Percentiles rank a stretch among this genome's conserved stretches.
These are phyloP conservation scores for Trametes punicea DNA, from an alignment of 768 basidiomycete species.

Conservation along the genomic window DNA sequence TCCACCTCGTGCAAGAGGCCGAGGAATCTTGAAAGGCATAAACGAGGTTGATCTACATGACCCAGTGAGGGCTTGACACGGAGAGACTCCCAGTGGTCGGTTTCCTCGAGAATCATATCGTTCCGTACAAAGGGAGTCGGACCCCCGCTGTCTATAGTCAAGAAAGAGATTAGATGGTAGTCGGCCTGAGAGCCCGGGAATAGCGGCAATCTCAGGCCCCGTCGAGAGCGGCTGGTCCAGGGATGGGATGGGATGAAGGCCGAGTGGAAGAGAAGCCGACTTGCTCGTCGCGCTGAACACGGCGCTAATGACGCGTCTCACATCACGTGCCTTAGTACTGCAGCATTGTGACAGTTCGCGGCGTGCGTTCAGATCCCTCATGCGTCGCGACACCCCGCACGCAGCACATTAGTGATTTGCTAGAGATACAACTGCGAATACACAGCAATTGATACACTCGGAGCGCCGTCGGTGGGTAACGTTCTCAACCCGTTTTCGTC, in stretches of 20 bases:
- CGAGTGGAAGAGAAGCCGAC: not conserved
- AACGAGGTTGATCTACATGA: not conserved
- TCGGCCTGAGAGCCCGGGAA: no score
- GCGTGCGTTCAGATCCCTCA: not conserved
- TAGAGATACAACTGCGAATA: not conserved
- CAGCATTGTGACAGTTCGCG: not conserved
- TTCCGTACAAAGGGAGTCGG: no score
- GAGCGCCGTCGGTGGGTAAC: no score
- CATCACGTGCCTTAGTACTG: slow-evolving; percentile 9
- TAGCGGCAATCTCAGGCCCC: no score
- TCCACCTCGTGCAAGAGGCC: not conserved
- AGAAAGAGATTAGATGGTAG: no score
- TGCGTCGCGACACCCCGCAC: no score
- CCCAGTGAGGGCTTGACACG: not conserved
- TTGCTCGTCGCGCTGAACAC: not conserved
- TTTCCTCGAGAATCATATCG: slow-evolving; percentile 10
- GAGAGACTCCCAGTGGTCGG: slow-evolving; percentile 3
- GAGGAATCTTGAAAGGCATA: not conserved
- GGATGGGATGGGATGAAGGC: not conserved
- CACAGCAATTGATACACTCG: not conserved
- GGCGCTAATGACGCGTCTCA: not conserved
- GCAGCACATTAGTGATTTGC: not conserved
- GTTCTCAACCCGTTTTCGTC: not conserved
- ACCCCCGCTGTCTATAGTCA: no score
- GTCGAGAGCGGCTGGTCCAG: no score